Conservation (phyloP, 139 green algal genomes). For the Chara braunii region DNA sequence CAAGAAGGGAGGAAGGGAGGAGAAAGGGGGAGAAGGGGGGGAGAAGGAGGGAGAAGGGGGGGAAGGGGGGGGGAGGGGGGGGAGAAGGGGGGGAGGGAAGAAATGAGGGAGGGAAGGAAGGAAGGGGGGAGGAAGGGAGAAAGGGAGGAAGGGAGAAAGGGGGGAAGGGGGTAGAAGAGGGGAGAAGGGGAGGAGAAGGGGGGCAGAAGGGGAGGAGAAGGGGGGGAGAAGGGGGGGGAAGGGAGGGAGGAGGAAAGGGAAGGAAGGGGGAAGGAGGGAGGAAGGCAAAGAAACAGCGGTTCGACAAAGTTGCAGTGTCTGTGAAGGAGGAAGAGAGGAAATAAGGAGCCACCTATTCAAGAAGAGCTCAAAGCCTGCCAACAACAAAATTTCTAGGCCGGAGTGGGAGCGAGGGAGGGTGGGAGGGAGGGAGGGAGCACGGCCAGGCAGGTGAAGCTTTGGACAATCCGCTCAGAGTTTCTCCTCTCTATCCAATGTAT, state of each 20-base stretch:
- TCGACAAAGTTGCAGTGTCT: neutral
- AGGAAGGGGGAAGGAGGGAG: neutral
- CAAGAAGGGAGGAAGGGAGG: no score
- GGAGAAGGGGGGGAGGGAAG: no score
- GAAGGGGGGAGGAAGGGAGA: no score
- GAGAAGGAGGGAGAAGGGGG: no score
- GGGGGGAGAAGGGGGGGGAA: neutral
- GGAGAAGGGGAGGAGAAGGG: neutral
- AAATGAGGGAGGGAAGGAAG: no score
- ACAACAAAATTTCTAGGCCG: no score
- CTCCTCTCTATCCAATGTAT: constrained; percentile 18
- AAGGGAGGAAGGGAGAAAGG: no score
- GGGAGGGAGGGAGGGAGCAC: no score
- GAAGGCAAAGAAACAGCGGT: neutral
- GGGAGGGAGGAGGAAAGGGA: neutral
- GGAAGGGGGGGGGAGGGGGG: no score
- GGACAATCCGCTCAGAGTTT: neutral
- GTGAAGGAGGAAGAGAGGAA: neutral
- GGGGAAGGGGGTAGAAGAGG: neutral
- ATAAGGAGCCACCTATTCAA: neutral
- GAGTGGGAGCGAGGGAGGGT: no score
- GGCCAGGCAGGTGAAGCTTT: no score
- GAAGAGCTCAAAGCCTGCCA: neutral
- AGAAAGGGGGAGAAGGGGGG: no score
- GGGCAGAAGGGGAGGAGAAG: neutral